Evolutionary conservation across 2,329 filamentous ascomycete species (phyloP), one percentile per base, ranked within the genome.

Genomic region (Trichoderma asperellum): DNA sequence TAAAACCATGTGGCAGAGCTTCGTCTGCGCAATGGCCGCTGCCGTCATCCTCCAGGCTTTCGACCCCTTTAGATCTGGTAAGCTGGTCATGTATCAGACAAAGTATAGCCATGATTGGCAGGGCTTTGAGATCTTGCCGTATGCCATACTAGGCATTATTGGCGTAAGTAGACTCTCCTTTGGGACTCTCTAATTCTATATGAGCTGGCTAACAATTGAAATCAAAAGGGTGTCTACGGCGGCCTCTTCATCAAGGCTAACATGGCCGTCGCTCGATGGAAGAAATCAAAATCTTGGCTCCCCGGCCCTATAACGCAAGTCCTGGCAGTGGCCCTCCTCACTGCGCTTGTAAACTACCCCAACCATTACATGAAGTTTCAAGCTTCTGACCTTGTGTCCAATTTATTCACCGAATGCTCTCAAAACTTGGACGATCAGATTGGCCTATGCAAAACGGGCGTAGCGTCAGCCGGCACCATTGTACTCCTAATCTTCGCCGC

Each of bases 1-100:
- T 81, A 98, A 98, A 81, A 98, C 96, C 11, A 98, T 99, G 96
- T 99, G 96, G 96, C 96, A 97, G 79, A 97, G 94, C 76, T 99
- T 99, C 77, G 96, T 99, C 52, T 98, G 96, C 76, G 96, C 96
- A 77, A 98, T 98, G 94, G 93, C 97, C n/a, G 96, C 94, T 18
- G 95, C 96, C 21, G 93, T 98, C 47, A 93, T 94, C 16, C 85
- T 99, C 5, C 95, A 98, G 79, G 93, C 93, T 5, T 88, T 97
- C 71, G 96, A 99, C 77, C 96, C 96, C 5, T 97, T 98, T 78
- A 89, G 96, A 65, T 97, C 94, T 1, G 96, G 95, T 66, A 96
- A 99, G 79, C 91, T 98, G 65, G 96, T 98, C 57, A 83, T 98
- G 67, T 99, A 97, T 78, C 94, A 99, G 80, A 94, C 97, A 76